Evolutionary conservation across 2,329 filamentous ascomycete species (phyloP).

Genomic region (Fusarium sp.): DNA sequence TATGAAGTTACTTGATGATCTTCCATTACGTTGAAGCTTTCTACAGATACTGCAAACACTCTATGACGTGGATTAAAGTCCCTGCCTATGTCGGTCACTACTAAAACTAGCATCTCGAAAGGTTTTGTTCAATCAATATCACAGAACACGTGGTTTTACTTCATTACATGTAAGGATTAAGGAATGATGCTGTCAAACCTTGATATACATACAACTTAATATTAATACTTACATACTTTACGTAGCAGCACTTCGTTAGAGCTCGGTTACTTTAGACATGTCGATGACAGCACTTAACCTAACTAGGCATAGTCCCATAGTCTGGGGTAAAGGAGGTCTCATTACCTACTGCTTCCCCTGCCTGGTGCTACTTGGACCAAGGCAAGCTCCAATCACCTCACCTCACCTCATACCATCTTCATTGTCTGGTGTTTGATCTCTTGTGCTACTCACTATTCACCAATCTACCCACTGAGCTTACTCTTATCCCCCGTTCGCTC

Average conservation of each 20-base stretch:
- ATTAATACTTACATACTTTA: too few relatives aligned
- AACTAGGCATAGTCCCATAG: background rate
- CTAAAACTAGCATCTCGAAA: too few relatives aligned
- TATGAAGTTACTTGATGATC: too few relatives aligned
- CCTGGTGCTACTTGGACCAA: constrained; percentile 22
- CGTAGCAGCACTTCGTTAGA: background rate
- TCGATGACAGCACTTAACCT: background rate
- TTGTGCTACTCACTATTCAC: background rate
- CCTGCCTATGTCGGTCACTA: too few relatives aligned
- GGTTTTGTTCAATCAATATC: too few relatives aligned
- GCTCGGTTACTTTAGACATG: background rate
- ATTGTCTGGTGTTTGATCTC: constrained; percentile 5
- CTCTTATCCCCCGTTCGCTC: background rate
- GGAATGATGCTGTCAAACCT: background rate
- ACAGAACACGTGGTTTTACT: background rate
- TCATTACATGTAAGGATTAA: background rate
- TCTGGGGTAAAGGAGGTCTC: background rate
- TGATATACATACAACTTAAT: background rate
- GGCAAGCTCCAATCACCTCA: constrained; percentile 38
- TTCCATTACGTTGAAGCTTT: too few relatives aligned
- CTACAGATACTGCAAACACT: too few relatives aligned
- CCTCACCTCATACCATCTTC: constrained; percentile 32
- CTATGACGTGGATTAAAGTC: too few relatives aligned
- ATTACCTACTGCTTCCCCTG: constrained; percentile 13
- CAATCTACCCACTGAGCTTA: background rate